Evolutionary conservation across 257 asterid species (phyloP).

Genomic region (Nicotiana knightiana): DNA sequence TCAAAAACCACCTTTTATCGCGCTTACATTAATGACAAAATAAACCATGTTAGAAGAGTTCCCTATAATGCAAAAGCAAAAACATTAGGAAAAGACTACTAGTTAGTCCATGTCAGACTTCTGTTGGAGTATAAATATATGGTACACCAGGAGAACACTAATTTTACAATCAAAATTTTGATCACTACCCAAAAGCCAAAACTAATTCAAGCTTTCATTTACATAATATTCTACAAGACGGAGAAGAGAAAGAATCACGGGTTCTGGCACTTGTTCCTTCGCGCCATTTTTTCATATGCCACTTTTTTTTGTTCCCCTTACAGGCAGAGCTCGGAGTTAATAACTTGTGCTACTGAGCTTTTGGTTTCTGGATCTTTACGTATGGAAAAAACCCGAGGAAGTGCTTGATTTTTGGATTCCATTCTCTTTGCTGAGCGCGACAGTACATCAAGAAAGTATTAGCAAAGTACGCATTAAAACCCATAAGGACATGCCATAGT

Average conservation of each 20-base stretch:
- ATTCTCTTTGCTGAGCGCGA: conserved; percentile 85
- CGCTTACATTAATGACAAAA: neutral
- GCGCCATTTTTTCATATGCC: conserved; percentile 16
- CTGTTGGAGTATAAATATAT: neutral
- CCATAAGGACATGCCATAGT: conserved; percentile 83
- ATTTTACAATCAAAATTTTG: neutral
- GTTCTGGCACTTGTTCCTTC: conserved; percentile 19
- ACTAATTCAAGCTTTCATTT: conserved; percentile 2
- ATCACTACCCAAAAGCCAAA: neutral
- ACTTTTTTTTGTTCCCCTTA: neutral
- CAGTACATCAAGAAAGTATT: conserved; percentile 86
- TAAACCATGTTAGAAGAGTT: neutral
- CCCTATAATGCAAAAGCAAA: neutral
- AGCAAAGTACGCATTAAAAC: conserved; percentile 80
- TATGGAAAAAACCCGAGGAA: conserved; percentile 59
- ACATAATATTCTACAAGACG: neutral
- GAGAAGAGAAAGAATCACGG: neutral
- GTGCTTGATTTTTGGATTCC: conserved; percentile 68
- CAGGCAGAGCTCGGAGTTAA: neutral
- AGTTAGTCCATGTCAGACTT: neutral
- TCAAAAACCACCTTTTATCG: neutral
- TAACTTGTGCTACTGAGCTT: conserved; percentile 44
- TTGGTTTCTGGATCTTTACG: conserved; percentile 75
- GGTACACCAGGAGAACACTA: neutral
- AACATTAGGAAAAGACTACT: neutral